Percentiles rank a stretch among this genome's conserved stretches.
These are phyloP conservation scores for Panus rudis DNA, from an alignment of 768 basidiomycete genomes.

Conservation along the genomic window DNA sequence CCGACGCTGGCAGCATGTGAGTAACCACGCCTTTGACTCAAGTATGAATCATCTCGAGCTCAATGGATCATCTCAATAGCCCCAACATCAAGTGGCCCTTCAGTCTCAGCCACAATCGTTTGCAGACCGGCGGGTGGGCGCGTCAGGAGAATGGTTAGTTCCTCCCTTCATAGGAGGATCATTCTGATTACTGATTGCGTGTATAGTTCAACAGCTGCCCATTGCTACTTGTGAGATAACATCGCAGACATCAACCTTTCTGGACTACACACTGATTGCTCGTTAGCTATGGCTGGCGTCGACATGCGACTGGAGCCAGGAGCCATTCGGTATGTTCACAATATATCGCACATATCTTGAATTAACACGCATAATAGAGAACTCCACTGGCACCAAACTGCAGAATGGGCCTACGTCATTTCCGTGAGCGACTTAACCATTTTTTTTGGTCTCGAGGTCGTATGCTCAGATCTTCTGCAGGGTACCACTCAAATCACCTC, in stretches of 20 bases:
- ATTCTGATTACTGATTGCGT: too few species aligned
- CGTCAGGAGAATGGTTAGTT: slow-evolving; percentile 44
- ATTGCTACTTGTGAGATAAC: slow-evolving; percentile 38
- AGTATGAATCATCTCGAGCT: background rate
- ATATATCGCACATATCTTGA: background rate
- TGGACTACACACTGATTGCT: background rate
- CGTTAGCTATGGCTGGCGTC: slow-evolving; percentile 24
- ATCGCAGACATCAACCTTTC: background rate
- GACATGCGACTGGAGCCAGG: slow-evolving; percentile 26
- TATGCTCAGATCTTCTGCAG: too few species aligned
- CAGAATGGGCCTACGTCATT: slow-evolving; percentile 23
- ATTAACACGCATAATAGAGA: too few species aligned
- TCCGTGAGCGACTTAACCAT: too few species aligned
- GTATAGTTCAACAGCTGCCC: slow-evolving; percentile 40
- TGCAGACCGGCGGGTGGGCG: slow-evolving; percentile 55
- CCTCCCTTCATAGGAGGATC: background rate
- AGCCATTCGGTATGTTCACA: too few species aligned
- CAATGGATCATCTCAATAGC: slow-evolving; percentile 19
- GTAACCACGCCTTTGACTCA: slow-evolving; percentile 1
- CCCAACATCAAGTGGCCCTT: slow-evolving; percentile 60
- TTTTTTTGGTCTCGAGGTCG: too few species aligned
- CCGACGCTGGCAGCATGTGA: slow-evolving; percentile 19
- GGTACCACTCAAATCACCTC: slow-evolving; percentile 20
- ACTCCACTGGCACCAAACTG: slow-evolving; percentile 23
- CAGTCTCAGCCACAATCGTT: slow-evolving; percentile 45